A percentile compares a stretch with the other conserved stretches of the same genome.
phyloP scores from a whole-genome alignment of 192 early-diverging fungal genomes.

The Rhizoclosmatium sp. region DNA sequence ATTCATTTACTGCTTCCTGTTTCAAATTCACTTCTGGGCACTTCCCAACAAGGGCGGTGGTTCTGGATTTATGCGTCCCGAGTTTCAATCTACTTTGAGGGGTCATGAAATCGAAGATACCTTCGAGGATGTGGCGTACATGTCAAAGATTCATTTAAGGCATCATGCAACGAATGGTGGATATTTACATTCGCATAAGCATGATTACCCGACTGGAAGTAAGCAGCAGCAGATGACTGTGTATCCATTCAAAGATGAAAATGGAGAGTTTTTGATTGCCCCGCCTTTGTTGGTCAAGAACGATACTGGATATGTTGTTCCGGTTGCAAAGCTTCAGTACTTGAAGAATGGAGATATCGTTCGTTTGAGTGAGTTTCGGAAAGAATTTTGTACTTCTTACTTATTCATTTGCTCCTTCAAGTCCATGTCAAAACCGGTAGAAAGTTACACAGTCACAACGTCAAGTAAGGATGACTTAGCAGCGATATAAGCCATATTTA shows the following conservation, averaged over 20 bases:
- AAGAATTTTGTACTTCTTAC: background rate
- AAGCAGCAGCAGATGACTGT: slow-evolving; percentile 74
- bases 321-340: slow-evolving; percentile 38
- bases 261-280: slow-evolving; percentile 79
- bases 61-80: slow-evolving; percentile 60
- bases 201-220: slow-evolving; percentile 75
- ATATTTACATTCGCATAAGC: slow-evolving; percentile 77
- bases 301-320: slow-evolving; percentile 32
- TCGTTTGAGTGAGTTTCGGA: slow-evolving; percentile 57
- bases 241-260: slow-evolving; percentile 67
- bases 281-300: slow-evolving; percentile 48
- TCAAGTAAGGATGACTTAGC: slow-evolving; percentile 36
- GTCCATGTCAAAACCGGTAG: slow-evolving; percentile 52
- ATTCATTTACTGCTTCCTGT: slow-evolving; percentile 54
- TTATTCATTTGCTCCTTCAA: slow-evolving; percentile 17
- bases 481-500: slow-evolving; percentile 4
- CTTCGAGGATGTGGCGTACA: slow-evolving; percentile 65
- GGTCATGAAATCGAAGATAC: slow-evolving; percentile 52
- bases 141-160: slow-evolving; percentile 66
- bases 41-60: slow-evolving; percentile 51
- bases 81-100: slow-evolving; percentile 59
- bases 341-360: slow-evolving; percentile 79
- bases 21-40: slow-evolving; percentile 57
- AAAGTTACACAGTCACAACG: slow-evolving; percentile 57
- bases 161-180: slow-evolving; percentile 78